Base-by-base conservation (phyloP, 805 yeast genomes). In the Debaryomyces tyrocola region DNA sequence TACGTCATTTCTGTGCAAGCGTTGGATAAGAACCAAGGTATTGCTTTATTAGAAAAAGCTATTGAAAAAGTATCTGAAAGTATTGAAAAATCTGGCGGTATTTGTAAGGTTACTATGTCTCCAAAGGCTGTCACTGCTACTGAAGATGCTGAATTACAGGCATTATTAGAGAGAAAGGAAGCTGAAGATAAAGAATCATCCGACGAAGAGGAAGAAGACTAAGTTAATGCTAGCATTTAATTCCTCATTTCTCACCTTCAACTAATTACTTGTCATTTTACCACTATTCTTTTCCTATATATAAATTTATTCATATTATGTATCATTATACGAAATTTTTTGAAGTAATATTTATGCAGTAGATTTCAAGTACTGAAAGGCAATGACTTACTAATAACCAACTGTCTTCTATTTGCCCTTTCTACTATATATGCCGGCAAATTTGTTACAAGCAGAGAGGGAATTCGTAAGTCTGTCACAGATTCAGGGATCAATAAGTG, bases 91-190 rank as follows among this genome's bases (percentile, higher is more conserved):
- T 78, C 81, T 45, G 96, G 90, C 44, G 99, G 99, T 63, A 80
- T 82, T 48, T 86, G 96, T 67, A 89, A 87, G 56, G 86, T 92
- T 54, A 90, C 95, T 45, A 92, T 92, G 97, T 92, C 96, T 59
- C 98, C 99, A 64, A 92, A 91, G 82, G 97, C 98, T 37, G 98
- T 94, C 56, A 90, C 97, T 47, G 98, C 96, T 50, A 88, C 94
- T 50, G 99, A 94, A 68, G 99, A 94, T 69, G 98, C 97, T 50
- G 97, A 91, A 73, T 82, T 94, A 63, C 96, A 90, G 71, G 96
- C 96, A 50, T 80, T 94, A 55, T 84, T 94, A 82, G 97, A 92
- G 73, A 82, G 88, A 65, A 88, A 90, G 66, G 97, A 90, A 75
- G 78, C 85, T 64, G 97, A 89, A 67, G 91, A 87, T 63, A 83